Conservation (phyloP, 371 early-diverging fungal species). For the Syncephalastrum racemosum region DNA sequence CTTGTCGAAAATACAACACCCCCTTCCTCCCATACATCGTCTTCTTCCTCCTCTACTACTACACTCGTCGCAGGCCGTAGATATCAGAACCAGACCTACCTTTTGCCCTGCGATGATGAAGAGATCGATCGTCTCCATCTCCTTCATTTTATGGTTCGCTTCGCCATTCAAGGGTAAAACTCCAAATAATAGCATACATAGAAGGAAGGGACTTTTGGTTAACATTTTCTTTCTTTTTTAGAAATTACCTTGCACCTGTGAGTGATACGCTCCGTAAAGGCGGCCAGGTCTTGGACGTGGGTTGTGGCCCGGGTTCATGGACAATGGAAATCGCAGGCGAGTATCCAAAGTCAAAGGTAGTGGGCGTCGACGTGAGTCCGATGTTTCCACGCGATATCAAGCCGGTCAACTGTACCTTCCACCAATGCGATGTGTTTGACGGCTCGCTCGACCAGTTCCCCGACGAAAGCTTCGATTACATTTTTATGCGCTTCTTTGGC, state of each 20-base stretch:
- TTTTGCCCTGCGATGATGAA: constrained; percentile 51
- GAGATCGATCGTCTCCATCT: constrained; percentile 44
- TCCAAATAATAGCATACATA: constrained; percentile 1
- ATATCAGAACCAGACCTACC: constrained; percentile 24
- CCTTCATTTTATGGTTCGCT: constrained; percentile 48
- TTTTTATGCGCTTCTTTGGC: constrained; percentile 46
- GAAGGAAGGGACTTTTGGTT: background rate
- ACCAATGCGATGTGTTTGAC: constrained; percentile 34
- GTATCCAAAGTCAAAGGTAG: constrained; percentile 53
- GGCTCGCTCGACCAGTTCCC: constrained; percentile 34
- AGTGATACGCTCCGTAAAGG: constrained; percentile 46
- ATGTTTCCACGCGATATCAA: constrained; percentile 45
- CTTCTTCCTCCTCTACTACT: no score
- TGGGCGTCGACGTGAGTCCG: constrained; percentile 46
- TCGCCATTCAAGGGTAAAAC: constrained; percentile 53
- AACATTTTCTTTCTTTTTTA: constrained; percentile 8
- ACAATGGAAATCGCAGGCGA: constrained; percentile 60
- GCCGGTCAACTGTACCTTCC: constrained; percentile 44
- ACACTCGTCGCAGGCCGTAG: background rate
- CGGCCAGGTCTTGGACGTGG: constrained; percentile 49
- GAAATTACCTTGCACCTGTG: constrained; percentile 53
- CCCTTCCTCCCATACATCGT: background rate
- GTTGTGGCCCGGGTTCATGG: constrained; percentile 61
- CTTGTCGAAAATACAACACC: constrained; percentile 31
- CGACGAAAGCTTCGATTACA: constrained; percentile 44